phyloP scores from a whole-genome alignment of 805 yeast species.

The Candida coleopterorum region DNA sequence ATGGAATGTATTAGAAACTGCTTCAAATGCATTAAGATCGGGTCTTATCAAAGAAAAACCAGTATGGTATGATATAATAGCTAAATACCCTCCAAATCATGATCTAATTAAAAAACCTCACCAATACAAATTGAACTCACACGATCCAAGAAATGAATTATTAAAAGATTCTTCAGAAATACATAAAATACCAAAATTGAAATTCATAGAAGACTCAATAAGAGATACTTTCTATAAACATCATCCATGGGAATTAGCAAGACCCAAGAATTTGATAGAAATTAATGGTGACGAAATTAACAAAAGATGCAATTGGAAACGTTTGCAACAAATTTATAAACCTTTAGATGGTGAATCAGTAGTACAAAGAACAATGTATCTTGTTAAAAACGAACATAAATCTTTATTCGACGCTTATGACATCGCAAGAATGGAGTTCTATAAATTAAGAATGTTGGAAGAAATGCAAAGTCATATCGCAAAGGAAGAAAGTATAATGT shows the following conservation, averaged over 20 bases:
- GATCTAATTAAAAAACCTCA: constrained; percentile 49
- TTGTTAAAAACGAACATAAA: constrained; percentile 22
- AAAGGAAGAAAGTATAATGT: constrained; percentile 80
- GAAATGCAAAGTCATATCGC: constrained; percentile 71
- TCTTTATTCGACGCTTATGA: constrained; percentile 68
- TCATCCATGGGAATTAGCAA: constrained; percentile 97
- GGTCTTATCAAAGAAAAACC: constrained; percentile 74
- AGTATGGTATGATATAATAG: constrained; percentile 85
- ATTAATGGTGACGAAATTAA: constrained; percentile 54
- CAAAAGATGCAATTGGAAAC: constrained; percentile 65
- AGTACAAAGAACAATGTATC: constrained; percentile 41
- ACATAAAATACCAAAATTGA: constrained; percentile 49
- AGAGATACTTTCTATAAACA: constrained; percentile 81
- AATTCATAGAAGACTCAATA: constrained; percentile 71
- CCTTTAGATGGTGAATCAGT: constrained; percentile 80
- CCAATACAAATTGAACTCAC: constrained; percentile 18
- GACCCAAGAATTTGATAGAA: constrained; percentile 82
- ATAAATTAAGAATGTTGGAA: constrained; percentile 76
- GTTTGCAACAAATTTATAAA: constrained; percentile 64
- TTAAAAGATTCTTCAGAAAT: constrained; percentile 27
- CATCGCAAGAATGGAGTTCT: constrained; percentile 82
- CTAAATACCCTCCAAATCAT: constrained; percentile 73
- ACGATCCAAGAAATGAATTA: constrained; percentile 21
- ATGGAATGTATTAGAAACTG: constrained; percentile 69
- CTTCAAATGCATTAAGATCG: constrained; percentile 67